phyloP scores from a whole-genome alignment of 805 yeast species.

The Saccharomyces paradoxus region DNA sequence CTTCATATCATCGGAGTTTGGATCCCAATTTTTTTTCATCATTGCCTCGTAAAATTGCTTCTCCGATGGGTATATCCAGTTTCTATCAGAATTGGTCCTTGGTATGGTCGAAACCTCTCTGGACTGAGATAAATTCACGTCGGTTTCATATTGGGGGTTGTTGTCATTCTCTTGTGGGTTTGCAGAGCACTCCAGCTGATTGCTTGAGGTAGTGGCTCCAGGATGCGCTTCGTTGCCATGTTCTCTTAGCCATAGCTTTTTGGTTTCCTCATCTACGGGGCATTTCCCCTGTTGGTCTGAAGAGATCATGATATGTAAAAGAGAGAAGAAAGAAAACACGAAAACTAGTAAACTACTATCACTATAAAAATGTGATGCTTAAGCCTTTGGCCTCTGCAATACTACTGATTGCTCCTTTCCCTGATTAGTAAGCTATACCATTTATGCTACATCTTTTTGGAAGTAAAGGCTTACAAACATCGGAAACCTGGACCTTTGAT shows the following conservation, averaged over 20 bases:
- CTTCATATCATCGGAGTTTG: conserved; percentile 73
- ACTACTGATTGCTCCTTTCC: not conserved
- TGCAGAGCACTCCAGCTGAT: conserved; percentile 1
- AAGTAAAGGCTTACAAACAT: not conserved
- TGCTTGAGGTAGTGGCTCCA: conserved; percentile 1
- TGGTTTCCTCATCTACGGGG: conserved; percentile 61
- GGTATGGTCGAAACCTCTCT: conserved; percentile 80
- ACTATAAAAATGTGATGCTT: not conserved
- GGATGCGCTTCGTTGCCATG: conserved; percentile 10
- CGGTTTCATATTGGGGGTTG: conserved; percentile 30
- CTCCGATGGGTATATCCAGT: conserved; percentile 95
- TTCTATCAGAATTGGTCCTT: conserved; percentile 52
- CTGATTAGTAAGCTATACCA: not conserved
- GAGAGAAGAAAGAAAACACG: not conserved
- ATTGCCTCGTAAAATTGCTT: conserved; percentile 91
- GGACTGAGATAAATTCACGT: conserved; percentile 51
- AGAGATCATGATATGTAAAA: not conserved
- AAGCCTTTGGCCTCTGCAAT: not conserved
- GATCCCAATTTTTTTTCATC: conserved; percentile 84
- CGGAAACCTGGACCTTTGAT: not conserved
- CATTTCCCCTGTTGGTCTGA: conserved; percentile 36
- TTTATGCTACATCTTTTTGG: not conserved
- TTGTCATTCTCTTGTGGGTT: conserved; percentile 12
- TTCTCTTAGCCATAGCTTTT: conserved; percentile 49
- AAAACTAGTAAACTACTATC: not conserved